These are phyloP conservation scores for Sphagnum magellanicum DNA, from an alignment of 228 moss, liverwort and hornwort genomes.

Conservation along the genomic window DNA sequence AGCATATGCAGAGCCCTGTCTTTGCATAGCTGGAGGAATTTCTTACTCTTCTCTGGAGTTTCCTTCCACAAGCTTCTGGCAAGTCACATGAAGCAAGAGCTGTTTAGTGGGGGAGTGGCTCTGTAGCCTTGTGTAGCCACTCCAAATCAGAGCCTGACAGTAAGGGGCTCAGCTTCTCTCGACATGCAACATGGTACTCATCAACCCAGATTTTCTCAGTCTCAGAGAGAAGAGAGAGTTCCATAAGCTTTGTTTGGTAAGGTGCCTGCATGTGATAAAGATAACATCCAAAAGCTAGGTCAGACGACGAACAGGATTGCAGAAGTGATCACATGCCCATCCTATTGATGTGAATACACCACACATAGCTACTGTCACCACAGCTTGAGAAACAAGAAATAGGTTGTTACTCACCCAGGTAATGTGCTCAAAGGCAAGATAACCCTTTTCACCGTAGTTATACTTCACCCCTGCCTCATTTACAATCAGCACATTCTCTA, in stretches of 20 bases:
- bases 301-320: background rate
- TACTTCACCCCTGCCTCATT: slow-evolving; percentile 65
- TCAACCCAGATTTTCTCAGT: slow-evolving; percentile 71
- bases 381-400: background rate
- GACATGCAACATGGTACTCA: slow-evolving; percentile 57
- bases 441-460: slow-evolving; percentile 76
- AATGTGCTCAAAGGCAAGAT: slow-evolving; percentile 71
- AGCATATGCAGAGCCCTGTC: too few relatives aligned
- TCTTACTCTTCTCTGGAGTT: too few relatives aligned
- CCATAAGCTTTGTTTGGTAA: slow-evolving; percentile 79
- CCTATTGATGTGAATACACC: background rate
- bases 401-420: slow-evolving; percentile 43
- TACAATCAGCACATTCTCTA: slow-evolving; percentile 77
- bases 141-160: slow-evolving; percentile 52
- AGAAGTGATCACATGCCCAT: background rate
- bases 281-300: background rate
- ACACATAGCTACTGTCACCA: background rate
- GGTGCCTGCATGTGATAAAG: slow-evolving; percentile 31
- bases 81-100: background rate
- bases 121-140: slow-evolving; percentile 63
- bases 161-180: slow-evolving; percentile 40
- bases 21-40: too few relatives aligned
- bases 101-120: slow-evolving; percentile 53
- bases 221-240: slow-evolving; percentile 54
- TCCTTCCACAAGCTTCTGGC: too few relatives aligned